Evolutionary conservation across 305 asterid genomes (phyloP).

Genomic region (Solanum hybrid): DNA sequence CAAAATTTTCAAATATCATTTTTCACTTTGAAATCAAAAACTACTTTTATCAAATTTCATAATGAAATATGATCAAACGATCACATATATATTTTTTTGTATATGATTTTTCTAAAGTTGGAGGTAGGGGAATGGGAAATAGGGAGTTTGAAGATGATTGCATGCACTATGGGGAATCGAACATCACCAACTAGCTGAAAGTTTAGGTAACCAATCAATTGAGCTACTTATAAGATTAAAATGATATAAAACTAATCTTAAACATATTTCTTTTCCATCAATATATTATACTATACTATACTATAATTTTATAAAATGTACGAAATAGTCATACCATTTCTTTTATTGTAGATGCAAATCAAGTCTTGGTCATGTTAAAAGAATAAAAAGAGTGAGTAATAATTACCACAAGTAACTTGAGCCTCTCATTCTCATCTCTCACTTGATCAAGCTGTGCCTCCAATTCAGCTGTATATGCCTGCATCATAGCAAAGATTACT

Average conservation of each 20-base stretch:
- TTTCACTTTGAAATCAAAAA: too few species aligned
- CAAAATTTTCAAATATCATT: neutral
- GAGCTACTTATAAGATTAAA: too few species aligned
- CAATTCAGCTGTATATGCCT: slow-evolving; percentile 79
- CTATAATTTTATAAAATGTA: neutral
- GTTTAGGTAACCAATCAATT: too few species aligned
- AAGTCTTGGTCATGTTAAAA: neutral
- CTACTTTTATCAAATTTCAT: too few species aligned
- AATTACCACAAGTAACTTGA: slow-evolving; percentile 51
- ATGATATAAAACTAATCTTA: neutral
- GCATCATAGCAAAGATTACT: neutral
- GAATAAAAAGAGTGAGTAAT: neutral
- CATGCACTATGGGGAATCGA: neutral
- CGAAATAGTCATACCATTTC: slow-evolving; percentile 18
- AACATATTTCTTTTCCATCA: too few species aligned
- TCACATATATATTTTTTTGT: neutral
- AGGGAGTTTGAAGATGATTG: neutral
- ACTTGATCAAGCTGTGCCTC: slow-evolving; percentile 70
- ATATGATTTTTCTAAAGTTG: neutral
- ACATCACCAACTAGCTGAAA: too few species aligned
- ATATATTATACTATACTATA: too few species aligned
- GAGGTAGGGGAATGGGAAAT: neutral
- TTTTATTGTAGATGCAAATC: slow-evolving; percentile 32
- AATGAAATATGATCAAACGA: too few species aligned
- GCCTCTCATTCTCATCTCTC: slow-evolving; percentile 62